Base-by-base conservation (phyloP, 2,329 filamentous ascomycete species). In the Penicillium vulpinum region DNA sequence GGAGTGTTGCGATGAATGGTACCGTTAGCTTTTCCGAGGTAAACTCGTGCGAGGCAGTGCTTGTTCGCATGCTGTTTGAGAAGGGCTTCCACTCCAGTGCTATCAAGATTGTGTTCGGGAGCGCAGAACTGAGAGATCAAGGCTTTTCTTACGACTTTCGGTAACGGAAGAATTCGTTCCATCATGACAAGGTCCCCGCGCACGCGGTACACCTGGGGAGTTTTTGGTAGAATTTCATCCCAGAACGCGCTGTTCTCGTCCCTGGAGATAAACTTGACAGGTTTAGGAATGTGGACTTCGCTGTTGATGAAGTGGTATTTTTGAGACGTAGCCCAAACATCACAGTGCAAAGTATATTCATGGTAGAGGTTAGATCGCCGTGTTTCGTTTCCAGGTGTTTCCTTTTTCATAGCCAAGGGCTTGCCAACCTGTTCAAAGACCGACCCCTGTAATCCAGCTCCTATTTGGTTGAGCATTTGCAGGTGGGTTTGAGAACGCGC, bases 391-490 rank as follows among this genome's bases (percentile, higher is more conserved):
- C 58, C 58, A 11, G 49, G 56, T 13, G 0, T 54, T 46, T 61
- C 53, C 21, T 59, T 59, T 18, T 61, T 61, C 2, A 59, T 8
- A 13, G 36, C 56, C 4, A 29, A 24, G 1, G 40, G 16, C 15
- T 48, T 39, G 26, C 59, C 59, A 11, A 59, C 49, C 10, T 28
- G 13, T 38, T 61, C 58, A 18, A 61, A 59, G 5, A 61, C 22
- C 3, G 18, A 36, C 13, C 58, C 56, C 44, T 61, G 56, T 21
- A 59, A 44, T 9, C 59, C 49, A 40, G 4, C 36, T 16, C 59
- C 59, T 15, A 59, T 59, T 39, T 61, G 40, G 15, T 61, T 61
- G 13, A 56, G 36, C 5, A 9, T 5, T 13, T 61, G 52, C 9
- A 61, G 26, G 15, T 56, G 11, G 5, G 59, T 48, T 24, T 11